Conservation (phyloP, 2,329 filamentous ascomycete genomes). For the Pseudonectria foliicola region DNA sequence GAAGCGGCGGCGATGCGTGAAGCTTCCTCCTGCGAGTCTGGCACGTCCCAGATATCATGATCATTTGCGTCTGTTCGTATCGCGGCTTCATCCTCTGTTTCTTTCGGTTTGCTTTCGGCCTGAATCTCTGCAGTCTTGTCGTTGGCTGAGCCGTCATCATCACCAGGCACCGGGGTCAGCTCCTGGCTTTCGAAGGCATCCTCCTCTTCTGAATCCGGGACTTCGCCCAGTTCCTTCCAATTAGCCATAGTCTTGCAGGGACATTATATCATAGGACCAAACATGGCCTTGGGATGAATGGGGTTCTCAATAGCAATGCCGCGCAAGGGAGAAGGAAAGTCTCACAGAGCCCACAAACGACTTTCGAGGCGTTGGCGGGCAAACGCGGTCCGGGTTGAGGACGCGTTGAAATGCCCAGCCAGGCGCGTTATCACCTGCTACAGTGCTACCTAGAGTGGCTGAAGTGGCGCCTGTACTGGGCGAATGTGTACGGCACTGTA, state of each 20-base stretch:
- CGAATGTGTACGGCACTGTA: too few species aligned
- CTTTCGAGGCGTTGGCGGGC: constrained; percentile 11
- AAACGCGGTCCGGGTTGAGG: constrained; percentile 21
- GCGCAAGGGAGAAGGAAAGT: too few species aligned
- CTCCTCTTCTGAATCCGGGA: constrained; percentile 46
- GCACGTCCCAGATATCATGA: constrained; percentile 30
- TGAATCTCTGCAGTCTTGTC: background rate
- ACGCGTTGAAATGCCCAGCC: constrained; percentile 16
- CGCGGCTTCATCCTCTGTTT: too few species aligned
- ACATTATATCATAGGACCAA: constrained; percentile 21
- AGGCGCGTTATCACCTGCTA: too few species aligned
- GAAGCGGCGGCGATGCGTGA: constrained; percentile 1
- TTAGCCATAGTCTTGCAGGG: constrained; percentile 31
- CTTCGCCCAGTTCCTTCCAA: constrained; percentile 44
- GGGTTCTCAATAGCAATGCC: too few species aligned
- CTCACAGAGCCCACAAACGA: constrained; percentile 1
- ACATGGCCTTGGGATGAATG: constrained; percentile 4
- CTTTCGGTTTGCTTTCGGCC: background rate
- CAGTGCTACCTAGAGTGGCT: too few species aligned
- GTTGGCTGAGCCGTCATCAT: background rate
- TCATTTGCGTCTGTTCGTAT: constrained; percentile 3
- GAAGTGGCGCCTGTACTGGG: too few species aligned
- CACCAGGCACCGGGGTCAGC: constrained; percentile 4
- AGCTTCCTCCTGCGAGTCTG: constrained; percentile 23
- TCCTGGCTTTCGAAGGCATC: constrained; percentile 34